These are phyloP conservation scores for Solidago caesia DNA, from an alignment of 129 eudicot genomes.

Conservation along the genomic window DNA sequence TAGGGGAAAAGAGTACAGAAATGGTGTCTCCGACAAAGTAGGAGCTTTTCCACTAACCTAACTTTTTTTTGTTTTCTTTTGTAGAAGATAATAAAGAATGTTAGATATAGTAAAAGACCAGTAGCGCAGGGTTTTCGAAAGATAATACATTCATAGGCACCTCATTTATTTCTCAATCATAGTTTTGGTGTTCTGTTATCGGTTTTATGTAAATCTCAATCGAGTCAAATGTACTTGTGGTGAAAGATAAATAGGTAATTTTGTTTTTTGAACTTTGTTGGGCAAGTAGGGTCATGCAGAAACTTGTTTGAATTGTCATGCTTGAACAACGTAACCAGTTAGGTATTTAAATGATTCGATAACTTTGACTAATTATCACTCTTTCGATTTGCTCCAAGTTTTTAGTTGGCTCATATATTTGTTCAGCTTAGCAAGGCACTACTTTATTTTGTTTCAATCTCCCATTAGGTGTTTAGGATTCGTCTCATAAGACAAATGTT, in stretches of 20 bases:
- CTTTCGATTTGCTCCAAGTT: no score
- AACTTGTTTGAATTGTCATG: not conserved
- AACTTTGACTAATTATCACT: no score
- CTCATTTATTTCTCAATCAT: slow-evolving; percentile 18
- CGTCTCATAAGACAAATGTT: no score
- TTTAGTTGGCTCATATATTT: no score
- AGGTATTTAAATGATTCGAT: no score
- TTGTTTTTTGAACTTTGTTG: not conserved
- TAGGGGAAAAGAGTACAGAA: slow-evolving; percentile 34
- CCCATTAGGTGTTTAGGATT: no score
- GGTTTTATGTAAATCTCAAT: not conserved
- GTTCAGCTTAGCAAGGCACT: no score
- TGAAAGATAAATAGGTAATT: not conserved
- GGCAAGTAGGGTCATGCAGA: not conserved
- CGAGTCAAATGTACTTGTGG: not conserved
- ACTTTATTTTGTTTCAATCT: no score
- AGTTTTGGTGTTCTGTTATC: slow-evolving; percentile 16
- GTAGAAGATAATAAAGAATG: slow-evolving; percentile 19
- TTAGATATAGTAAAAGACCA: slow-evolving; percentile 23
- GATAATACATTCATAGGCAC: slow-evolving; percentile 9
- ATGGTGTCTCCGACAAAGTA: slow-evolving; percentile 45
- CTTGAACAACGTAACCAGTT: not conserved
- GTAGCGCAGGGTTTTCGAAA: slow-evolving; percentile 23
- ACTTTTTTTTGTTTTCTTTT: slow-evolving; percentile 16
- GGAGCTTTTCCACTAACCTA: slow-evolving; percentile 36